A percentile compares a stretch with the other conserved stretches of the same genome.
phyloP scores from a whole-genome alignment of 2,329 filamentous ascomycete genomes.

The Exserohilum rostratum region DNA sequence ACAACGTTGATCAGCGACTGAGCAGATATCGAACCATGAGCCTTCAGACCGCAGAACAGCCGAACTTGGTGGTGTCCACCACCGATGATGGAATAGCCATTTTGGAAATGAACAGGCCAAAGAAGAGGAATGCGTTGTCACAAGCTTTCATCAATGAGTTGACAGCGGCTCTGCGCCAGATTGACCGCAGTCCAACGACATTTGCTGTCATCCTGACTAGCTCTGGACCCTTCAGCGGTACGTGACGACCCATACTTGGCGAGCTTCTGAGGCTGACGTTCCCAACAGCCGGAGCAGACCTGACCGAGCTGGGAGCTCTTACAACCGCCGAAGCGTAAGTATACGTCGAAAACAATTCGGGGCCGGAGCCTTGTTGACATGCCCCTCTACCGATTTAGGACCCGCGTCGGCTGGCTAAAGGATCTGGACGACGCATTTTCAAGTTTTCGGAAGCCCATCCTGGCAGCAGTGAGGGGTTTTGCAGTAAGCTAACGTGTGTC shows the following conservation, averaged over 20 bases:
- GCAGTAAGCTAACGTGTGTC: constrained; percentile 53
- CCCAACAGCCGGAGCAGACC: constrained; percentile 79
- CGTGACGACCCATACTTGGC: constrained; percentile 37
- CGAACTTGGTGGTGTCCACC: constrained; percentile 20
- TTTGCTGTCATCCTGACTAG: constrained; percentile 71
- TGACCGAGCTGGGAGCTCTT: constrained; percentile 93
- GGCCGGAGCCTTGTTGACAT: background rate
- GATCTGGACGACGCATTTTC: constrained; percentile 84
- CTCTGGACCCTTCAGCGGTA: constrained; percentile 72
- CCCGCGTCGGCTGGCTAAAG: constrained; percentile 87
- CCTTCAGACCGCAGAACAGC: constrained; percentile 6
- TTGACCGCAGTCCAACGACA: constrained; percentile 25
- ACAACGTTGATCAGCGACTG: background rate
- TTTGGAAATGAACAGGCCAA: constrained; percentile 60
- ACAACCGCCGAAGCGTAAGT: constrained; percentile 74
- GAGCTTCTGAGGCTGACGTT: background rate
- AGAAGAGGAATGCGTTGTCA: constrained; percentile 66
- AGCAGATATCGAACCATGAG: constrained; percentile 1
- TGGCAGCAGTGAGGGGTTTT: constrained; percentile 90
- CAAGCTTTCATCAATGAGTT: constrained; percentile 53
- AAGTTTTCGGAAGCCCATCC: constrained; percentile 84
- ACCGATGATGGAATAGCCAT: constrained; percentile 51
- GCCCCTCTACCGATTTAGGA: constrained; percentile 44
- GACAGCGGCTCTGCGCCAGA: constrained; percentile 33
- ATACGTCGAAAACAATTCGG: background rate